Evolutionary conservation across 441 rosid species (phyloP).

Genomic region (Theobroma grandiflorum): DNA sequence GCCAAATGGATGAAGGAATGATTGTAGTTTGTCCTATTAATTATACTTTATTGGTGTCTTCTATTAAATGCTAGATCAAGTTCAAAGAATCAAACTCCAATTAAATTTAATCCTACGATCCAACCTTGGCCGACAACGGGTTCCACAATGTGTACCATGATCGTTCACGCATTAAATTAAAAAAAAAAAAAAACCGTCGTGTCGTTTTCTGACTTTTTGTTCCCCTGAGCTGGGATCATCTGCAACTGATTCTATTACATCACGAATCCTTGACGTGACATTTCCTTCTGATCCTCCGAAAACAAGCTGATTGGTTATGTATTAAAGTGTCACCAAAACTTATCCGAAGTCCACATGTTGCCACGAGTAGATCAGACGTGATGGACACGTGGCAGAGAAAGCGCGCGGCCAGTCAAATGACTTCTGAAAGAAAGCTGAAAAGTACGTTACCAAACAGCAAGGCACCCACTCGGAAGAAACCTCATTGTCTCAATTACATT

Average conservation of each 20-base stretch:
- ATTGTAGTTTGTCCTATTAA: neutral
- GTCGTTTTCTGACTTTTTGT: neutral
- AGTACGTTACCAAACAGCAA: too few species aligned
- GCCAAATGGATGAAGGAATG: neutral
- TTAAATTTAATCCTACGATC: neutral
- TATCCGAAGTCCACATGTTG: neutral
- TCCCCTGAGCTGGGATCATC: neutral
- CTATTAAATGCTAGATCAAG: neutral
- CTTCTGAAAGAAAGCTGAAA: neutral
- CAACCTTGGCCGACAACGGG: neutral
- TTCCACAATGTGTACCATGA: neutral
- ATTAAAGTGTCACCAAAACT: neutral
- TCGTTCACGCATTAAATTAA: neutral
- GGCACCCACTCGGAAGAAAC: neutral
- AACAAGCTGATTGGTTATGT: neutral
- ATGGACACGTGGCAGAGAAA: neutral
- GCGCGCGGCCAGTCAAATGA: neutral
- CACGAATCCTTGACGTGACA: neutral
- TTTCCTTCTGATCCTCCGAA: too few species aligned
- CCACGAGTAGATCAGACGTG: neutral
- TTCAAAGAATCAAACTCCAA: neutral
- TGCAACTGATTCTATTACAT: neutral
- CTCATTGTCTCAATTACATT: neutral
- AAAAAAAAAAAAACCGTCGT: neutral
- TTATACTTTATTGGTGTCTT: neutral